Evolutionary conservation across 345 rosid species (phyloP).

Genomic region (Euphorbia pulcherrima): DNA sequence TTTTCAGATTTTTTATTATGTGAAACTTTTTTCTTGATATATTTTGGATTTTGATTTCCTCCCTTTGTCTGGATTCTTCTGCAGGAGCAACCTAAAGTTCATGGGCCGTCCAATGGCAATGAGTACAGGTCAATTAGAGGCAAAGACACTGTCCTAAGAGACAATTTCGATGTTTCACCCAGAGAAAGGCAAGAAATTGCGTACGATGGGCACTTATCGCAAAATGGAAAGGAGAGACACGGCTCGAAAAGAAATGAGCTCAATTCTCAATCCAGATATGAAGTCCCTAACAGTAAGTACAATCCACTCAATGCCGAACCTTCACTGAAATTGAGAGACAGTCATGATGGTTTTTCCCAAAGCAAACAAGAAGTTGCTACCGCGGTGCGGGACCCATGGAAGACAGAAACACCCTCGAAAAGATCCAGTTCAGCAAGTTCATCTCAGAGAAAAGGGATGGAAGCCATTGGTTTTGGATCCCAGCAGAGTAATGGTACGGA

Average conservation of each 20-base stretch:
- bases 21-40: neutral
- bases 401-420: slow-evolving; percentile 40
- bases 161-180: slow-evolving; percentile 22
- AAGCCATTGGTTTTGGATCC: slow-evolving; percentile 23
- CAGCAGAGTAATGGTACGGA: slow-evolving; percentile 38
- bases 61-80: slow-evolving; percentile 21
- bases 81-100: slow-evolving; percentile 44
- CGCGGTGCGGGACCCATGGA: slow-evolving; percentile 36
- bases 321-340: slow-evolving; percentile 31
- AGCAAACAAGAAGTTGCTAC: slow-evolving; percentile 36
- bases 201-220: slow-evolving; percentile 27
- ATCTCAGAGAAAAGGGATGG: slow-evolving; percentile 36
- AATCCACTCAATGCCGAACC: slow-evolving; percentile 22
- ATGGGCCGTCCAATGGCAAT: slow-evolving; percentile 29
- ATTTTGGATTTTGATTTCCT: slow-evolving; percentile 10
- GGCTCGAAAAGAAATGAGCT: slow-evolving; percentile 25
- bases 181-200: slow-evolving; percentile 25
- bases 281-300: slow-evolving; percentile 29
- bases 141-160: slow-evolving; percentile 29
- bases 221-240: slow-evolving; percentile 29
- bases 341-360: slow-evolving; percentile 21
- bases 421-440: slow-evolving; percentile 44
- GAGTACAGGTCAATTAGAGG: slow-evolving; percentile 31
- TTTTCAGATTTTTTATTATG: too few relatives aligned
- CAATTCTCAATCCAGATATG: slow-evolving; percentile 29